phyloP scores from a whole-genome alignment of 148 eudicot species.

The Vaccinium corymbosum region DNA sequence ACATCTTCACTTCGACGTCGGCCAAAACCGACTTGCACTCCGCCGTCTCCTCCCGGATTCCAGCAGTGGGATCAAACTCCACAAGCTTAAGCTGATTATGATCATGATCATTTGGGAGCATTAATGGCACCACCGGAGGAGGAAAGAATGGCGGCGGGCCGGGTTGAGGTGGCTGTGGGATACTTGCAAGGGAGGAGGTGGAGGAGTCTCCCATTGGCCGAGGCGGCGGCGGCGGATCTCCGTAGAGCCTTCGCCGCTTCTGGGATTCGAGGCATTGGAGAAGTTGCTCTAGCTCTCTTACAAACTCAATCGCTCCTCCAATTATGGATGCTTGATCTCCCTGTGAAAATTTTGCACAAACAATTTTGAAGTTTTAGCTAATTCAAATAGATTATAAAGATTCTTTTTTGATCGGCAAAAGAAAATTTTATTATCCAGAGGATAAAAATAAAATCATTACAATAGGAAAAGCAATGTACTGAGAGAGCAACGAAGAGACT shows the following conservation, averaged over 20 bases:
- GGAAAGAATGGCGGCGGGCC: constrained; percentile 33
- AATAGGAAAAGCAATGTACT: too few species aligned
- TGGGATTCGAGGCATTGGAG: constrained; percentile 93
- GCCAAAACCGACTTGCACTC: constrained; percentile 89
- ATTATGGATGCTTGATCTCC: constrained; percentile 98
- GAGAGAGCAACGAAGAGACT: too few species aligned
- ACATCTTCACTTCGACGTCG: constrained; percentile 79
- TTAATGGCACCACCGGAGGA: constrained; percentile 17
- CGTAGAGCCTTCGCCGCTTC: constrained; percentile 73
- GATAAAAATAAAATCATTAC: too few species aligned
- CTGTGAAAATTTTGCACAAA: constrained; percentile 26
- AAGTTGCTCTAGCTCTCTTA: constrained; percentile 87
- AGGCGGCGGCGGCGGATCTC: constrained; percentile 44
- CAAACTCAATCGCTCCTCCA: constrained; percentile 95
- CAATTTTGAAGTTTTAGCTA: not conserved
- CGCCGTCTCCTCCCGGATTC: constrained; percentile 52
- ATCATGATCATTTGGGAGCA: constrained; percentile 18
- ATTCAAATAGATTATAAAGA: too few species aligned
- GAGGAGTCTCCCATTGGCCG: constrained; percentile 34
- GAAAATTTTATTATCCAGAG: too few species aligned
- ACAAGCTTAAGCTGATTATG: constrained; percentile 17
- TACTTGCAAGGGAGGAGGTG: constrained; percentile 26
- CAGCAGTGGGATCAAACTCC: constrained; percentile 36
- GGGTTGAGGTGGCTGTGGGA: constrained; percentile 22
- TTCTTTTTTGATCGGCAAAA: too few species aligned